These are phyloP conservation scores for Gilbertella persicaria DNA, from an alignment of 371 early-diverging fungal genomes.

Conservation along the genomic window DNA sequence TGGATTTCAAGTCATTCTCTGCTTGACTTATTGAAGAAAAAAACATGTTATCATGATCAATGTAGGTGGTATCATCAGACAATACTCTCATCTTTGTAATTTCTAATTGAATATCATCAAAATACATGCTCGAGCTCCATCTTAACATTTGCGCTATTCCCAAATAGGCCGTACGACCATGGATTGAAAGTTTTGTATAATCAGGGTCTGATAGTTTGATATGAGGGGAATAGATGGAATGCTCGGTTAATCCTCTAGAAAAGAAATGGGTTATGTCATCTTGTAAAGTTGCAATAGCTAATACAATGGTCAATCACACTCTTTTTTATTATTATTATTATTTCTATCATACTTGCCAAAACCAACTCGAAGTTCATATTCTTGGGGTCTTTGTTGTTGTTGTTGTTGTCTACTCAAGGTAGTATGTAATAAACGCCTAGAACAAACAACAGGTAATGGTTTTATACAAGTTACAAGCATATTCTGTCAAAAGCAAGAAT, in stretches of 20 bases:
- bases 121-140: conserved; percentile 55
- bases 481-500: too few species aligned
- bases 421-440: conserved; percentile 6
- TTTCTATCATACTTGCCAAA: conserved; percentile 21
- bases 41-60: neutral
- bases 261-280: conserved; percentile 52
- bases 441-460: too few species aligned
- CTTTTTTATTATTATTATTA: neutral
- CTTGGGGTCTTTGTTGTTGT: conserved; percentile 21
- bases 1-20: conserved; percentile 16
- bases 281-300: conserved; percentile 53
- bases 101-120: conserved; percentile 41
- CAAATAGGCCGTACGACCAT: conserved; percentile 50
- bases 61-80: conserved; percentile 19
- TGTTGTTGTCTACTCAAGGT: neutral
- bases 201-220: conserved; percentile 58
- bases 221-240: conserved; percentile 44
- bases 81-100: conserved; percentile 40
- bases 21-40: conserved; percentile 18
- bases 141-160: conserved; percentile 51
- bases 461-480: too few species aligned
- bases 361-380: conserved; percentile 44
- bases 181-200: conserved; percentile 51
- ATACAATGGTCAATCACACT: neutral
- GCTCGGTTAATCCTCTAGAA: conserved; percentile 39